Conservation (phyloP, 805 yeast species). For the Saccharomycopsis sp. region DNA sequence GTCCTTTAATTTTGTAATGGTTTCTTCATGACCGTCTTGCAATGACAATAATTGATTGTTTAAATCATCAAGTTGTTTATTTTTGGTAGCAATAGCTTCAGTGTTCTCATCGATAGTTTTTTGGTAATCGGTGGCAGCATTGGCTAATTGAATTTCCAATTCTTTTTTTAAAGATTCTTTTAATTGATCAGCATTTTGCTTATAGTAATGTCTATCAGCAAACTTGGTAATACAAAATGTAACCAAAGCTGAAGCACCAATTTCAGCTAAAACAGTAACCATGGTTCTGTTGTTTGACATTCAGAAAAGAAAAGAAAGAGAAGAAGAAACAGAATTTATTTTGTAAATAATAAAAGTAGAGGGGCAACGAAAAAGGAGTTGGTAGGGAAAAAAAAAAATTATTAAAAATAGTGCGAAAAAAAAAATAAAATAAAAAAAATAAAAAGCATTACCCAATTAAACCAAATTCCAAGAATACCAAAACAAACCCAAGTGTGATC, state of each 20-base stretch:
- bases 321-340: neutral
- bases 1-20: neutral
- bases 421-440: too few species aligned
- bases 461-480: too few species aligned
- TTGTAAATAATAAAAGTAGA: neutral
- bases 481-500: too few species aligned
- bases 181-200: constrained; percentile 8
- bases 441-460: too few species aligned
- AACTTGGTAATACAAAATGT: constrained; percentile 16
- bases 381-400: too few species aligned
- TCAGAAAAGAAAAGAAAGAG: neutral
- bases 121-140: constrained; percentile 9
- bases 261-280: constrained; percentile 21
- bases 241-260: constrained; percentile 19
- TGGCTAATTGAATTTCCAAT: constrained; percentile 9
- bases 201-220: constrained; percentile 16
- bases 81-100: constrained; percentile 11
- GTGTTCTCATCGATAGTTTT: constrained; percentile 3
- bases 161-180: constrained; percentile 8
- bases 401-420: too few species aligned
- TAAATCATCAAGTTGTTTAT: constrained; percentile 14
- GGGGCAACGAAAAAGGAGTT: neutral
- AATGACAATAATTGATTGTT: constrained; percentile 1
- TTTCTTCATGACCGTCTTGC: neutral
- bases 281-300: constrained; percentile 12